phyloP scores from a whole-genome alignment of 768 basidiomycete species.

The Pisolithus albus region DNA sequence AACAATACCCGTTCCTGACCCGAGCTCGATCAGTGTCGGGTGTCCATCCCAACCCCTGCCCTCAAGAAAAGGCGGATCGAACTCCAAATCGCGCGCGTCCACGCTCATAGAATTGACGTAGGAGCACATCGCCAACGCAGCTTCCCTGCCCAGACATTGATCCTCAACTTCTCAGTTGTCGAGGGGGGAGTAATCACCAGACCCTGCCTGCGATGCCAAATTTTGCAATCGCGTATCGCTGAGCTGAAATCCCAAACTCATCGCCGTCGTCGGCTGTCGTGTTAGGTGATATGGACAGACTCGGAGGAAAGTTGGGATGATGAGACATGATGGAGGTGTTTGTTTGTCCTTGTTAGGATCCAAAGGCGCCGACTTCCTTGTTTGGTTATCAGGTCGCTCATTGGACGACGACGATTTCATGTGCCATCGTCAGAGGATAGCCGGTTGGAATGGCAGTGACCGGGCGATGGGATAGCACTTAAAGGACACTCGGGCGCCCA shows the following conservation, averaged over 20 bases:
- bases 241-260: conserved; percentile 31
- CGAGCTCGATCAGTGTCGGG: conserved; percentile 55
- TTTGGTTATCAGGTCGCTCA: no score
- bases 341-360: conserved; percentile 10
- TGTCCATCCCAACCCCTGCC: neutral
- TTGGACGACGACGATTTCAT: no score
- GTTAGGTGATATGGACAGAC: conserved; percentile 35
- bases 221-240: conserved; percentile 52
- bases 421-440: no score
- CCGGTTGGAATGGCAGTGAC: no score
- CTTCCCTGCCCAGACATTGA: conserved; percentile 50
- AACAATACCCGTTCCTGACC: conserved; percentile 70
- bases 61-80: conserved; percentile 47
- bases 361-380: no score
- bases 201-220: conserved; percentile 85
- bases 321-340: neutral
- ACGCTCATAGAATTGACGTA: conserved; percentile 38
- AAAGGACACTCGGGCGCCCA: no score
- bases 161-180: neutral
- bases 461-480: no score
- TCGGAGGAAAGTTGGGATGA: conserved; percentile 40
- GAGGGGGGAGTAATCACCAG: conserved; percentile 47
- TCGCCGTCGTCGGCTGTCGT: neutral
- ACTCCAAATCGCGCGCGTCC: conserved; percentile 26
- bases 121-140: conserved; percentile 50